phyloP scores from a whole-genome alignment of 1,139 yeast species.

The Chernovozyma aurita region DNA sequence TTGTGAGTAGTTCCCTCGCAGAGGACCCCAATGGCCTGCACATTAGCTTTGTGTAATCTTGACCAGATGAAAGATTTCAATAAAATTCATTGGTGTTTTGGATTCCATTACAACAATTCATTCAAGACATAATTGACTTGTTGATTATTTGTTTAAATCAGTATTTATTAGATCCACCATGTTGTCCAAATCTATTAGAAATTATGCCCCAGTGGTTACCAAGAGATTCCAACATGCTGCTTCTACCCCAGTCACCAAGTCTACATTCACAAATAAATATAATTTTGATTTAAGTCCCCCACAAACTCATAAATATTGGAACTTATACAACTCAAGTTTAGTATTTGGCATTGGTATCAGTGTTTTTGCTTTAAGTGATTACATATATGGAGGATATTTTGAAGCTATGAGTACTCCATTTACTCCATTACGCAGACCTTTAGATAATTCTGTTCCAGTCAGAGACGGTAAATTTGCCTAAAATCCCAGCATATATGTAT shows the following conservation, averaged over 20 bases:
- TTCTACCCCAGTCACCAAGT: conserved; percentile 16
- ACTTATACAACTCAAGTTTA: conserved; percentile 13
- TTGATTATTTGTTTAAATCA: too few relatives aligned
- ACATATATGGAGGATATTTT: conserved; percentile 6
- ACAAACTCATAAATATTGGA: conserved; percentile 48
- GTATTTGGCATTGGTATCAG: conserved; percentile 8
- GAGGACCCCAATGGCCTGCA: too few relatives aligned
- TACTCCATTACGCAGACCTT: conserved; percentile 6
- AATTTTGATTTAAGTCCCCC: conserved; percentile 45
- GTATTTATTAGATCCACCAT: too few relatives aligned
- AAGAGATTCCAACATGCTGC: conserved; percentile 31
- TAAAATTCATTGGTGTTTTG: too few relatives aligned
- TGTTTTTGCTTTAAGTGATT: conserved; percentile 6
- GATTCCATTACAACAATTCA: too few relatives aligned
- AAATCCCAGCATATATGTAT: conserved; percentile 2
- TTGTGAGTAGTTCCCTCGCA: too few relatives aligned
- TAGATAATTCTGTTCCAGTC: conserved; percentile 3
- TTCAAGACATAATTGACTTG: too few relatives aligned
- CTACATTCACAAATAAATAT: conserved; percentile 39
- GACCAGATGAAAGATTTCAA: too few relatives aligned
- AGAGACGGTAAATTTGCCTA: conserved; percentile 5
- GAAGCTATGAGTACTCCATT: conserved; percentile 5
- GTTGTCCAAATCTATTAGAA: conserved; percentile 26
- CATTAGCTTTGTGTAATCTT: too few relatives aligned
- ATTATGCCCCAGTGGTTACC: conserved; percentile 11